Evolutionary conservation across 1,284 basidiomycete genomes (phyloP), one percentile per base, ranked within the genome.

Genomic region (Ganoderma multipileum): DNA sequence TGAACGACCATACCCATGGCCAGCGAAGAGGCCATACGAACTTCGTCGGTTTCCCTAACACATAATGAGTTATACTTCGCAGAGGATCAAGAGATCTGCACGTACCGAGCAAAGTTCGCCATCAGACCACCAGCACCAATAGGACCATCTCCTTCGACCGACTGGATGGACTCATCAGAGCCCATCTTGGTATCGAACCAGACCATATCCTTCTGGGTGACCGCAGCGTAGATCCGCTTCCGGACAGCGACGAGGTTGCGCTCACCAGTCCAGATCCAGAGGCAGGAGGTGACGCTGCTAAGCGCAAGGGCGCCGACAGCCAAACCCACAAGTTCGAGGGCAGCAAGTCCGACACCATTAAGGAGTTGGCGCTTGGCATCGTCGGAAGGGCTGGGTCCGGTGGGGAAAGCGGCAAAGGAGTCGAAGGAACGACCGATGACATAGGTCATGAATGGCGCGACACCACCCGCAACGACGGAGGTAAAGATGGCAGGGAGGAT

Each of bases 391-490:
- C 81, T 82, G 59, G 81, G 82, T 69, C 77, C 81, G 68, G 83
- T 80, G n/a, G 86, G 86, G 74, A 88, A 91, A 0, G 76, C 72
- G 2, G 89, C 83, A 75, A 98, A 96, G 0, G 91, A 86, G 74
- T 94, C 87, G 82, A 99, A 98, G 6, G 91, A 90, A 64, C 93
- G 87, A 38, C 97, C 97, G 72, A 99, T 85, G 72, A 97, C 89
- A 64, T 89, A 87, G 7, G 97, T 97, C 96, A 99, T 98, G 83
- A 94, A 94, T 0, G 97, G 95, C 0, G 94, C 95, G 44, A 98
- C 85, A 44, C 91, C 88, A 55, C 95, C 94, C 0, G 91, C 86
- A 54, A 89, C 81, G 50, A 95, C 68, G 4, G 95, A 93, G 33
- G 90, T 85, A 55, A 88, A 23, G 64, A 93, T 73, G 3, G 93